Base-by-base conservation (phyloP, 148 eudicot genomes). In the Oxyria digyna region DNA sequence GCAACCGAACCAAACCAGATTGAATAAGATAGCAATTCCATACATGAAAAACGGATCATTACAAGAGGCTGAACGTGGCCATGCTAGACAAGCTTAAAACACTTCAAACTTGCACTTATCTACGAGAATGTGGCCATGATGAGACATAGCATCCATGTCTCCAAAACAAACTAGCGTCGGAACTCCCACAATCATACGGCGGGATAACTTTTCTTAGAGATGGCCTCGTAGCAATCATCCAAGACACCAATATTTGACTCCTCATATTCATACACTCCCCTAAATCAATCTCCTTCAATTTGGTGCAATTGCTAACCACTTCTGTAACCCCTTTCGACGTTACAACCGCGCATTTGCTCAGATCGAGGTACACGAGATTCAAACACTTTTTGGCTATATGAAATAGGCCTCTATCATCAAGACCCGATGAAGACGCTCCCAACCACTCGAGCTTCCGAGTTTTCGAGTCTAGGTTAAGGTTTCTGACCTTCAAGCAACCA, bases 381-480 rank as follows among this genome's bases (percentile, higher is more conserved):
- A 12, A 29, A 13, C 15, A 59, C 31, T 24, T 11, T 1, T 31
- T 1, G 4, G 65, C 65, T 14, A 59, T 10, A 1, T 26, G 9
- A 10, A 59, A 3, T 14, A 21, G 9, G 13, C 11, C 26, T 15
- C 23, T 13, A 55, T 55, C 63, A 21, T 21, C 71, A 12, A 88
- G 67, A 29, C 85, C 85, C 0, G 95, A 79, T 0, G 75, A 68
- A 3, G 81, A 74, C 8, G 87, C 88, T 70, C 37, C 70, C n/a
- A 88, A 31, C 21, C 64, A 68, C 71, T 82, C 80, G 63, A 88
- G 57, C 67, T 78, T 79, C 1, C 62, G 75, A 88, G 72, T 12
- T 35, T 35, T 35, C 6, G 3, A 35, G 4, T 35, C 38, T 35
- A 3, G 4, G 38, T 35, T 6, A 6, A 6, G 38, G 38, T n/a